Percentiles rank a stretch among this genome's conserved stretches.
Evolutionary conservation across 441 rosid species (phyloP).

Genomic region (Pelargonium cotyledonis): DNA sequence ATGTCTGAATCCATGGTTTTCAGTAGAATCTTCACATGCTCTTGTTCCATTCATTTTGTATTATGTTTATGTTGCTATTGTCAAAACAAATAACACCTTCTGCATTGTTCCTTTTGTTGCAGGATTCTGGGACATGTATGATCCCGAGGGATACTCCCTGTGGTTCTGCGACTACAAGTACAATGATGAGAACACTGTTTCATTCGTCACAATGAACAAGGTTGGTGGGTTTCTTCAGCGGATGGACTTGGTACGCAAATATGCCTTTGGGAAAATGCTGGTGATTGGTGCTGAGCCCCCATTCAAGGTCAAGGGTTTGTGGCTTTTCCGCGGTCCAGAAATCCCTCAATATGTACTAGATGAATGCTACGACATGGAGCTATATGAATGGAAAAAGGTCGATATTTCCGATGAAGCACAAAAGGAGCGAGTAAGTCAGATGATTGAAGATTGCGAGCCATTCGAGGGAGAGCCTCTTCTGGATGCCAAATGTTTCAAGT

Average conservation of each 20-base stretch:
- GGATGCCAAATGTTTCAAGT: constrained; percentile 97
- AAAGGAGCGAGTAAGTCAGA: constrained; percentile 82
- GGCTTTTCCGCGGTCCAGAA: constrained; percentile 89
- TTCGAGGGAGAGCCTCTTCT: constrained; percentile 82
- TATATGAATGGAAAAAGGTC: constrained; percentile 82
- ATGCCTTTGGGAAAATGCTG: constrained; percentile 88
- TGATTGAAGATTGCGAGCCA: constrained; percentile 88
- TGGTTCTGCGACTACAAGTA: constrained; percentile 97
- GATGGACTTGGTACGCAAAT: constrained; percentile 89
- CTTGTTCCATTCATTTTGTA: too few species aligned
- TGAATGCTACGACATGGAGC: constrained; percentile 94
- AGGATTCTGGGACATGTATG: constrained; percentile 99
- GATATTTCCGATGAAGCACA: constrained; percentile 76
- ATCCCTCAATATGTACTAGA: constrained; percentile 69
- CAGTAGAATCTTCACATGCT: too few species aligned
- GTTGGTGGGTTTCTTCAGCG: constrained; percentile 88
- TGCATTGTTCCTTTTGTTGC: constrained; percentile 8
- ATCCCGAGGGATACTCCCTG: constrained; percentile 85
- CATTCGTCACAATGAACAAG: constrained; percentile 79
- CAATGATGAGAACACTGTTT: constrained; percentile 81
- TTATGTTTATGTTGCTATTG: too few species aligned
- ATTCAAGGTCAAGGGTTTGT: constrained; percentile 77
- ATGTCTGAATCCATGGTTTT: too few species aligned
- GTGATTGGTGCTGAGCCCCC: constrained; percentile 69
- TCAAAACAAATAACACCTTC: too few species aligned